phyloP scores from a whole-genome alignment of 2,329 filamentous ascomycete species.

The Aspergillus fumigatus region DNA sequence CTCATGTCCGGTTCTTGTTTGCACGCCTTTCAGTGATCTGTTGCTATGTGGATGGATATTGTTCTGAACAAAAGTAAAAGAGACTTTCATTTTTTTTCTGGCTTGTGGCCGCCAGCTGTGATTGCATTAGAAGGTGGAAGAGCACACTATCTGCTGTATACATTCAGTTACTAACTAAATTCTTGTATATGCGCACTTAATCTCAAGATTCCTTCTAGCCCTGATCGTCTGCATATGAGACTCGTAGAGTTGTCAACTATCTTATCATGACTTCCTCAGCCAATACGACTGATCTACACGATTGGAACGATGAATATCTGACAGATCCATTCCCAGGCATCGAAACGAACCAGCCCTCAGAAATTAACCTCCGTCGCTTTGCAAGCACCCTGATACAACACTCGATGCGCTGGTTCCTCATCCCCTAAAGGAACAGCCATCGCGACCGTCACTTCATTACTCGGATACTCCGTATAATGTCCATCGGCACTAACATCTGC shows the following conservation, averaged over 20 bases:
- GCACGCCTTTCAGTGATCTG: slow-evolving; percentile 11
- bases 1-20: slow-evolving; percentile 10
- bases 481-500: slow-evolving; percentile 37
- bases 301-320: background rate
- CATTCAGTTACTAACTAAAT: background rate
- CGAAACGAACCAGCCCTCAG: background rate
- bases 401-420: slow-evolving; percentile 35
- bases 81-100: slow-evolving; percentile 1
- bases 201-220: background rate
- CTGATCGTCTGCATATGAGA: background rate
- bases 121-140: background rate
- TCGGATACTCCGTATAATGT: slow-evolving; percentile 41
- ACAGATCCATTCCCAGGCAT: background rate
- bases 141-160: background rate
- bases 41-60: background rate
- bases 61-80: slow-evolving; percentile 1
- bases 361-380: slow-evolving; percentile 12
- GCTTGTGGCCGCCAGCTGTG: background rate
- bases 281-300: background rate
- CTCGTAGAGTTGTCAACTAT: background rate
- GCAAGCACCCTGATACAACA: slow-evolving; percentile 41
- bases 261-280: background rate
- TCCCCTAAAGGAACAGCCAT: slow-evolving; percentile 37
- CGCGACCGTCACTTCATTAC: slow-evolving; percentile 33
- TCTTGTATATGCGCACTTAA: background rate